These are phyloP conservation scores for Cordyceps farinosa DNA, from an alignment of 2,329 filamentous ascomycete species.

Conservation along the genomic window DNA sequence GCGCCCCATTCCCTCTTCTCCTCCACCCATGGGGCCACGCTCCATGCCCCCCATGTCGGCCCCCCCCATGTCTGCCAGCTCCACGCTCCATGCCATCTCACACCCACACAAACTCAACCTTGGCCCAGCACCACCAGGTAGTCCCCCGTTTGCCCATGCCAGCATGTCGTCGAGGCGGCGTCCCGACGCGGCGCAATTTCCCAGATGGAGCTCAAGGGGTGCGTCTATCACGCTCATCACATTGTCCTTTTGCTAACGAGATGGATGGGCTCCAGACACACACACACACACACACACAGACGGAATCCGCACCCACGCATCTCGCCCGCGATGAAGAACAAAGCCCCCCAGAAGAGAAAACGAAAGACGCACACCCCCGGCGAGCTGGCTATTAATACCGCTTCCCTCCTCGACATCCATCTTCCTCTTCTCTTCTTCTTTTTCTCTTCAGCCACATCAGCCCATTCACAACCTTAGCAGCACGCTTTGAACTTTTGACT, in stretches of 20 bases:
- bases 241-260: conserved; percentile 7
- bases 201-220: conserved; percentile 20
- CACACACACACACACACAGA: neutral
- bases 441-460: conserved; percentile 43
- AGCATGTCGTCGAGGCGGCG: neutral
- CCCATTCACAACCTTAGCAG: conserved; percentile 35
- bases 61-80: neutral
- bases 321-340: conserved; percentile 8
- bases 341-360: neutral
- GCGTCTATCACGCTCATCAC: conserved; percentile 9
- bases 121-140: neutral
- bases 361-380: neutral
- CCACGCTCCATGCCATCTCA: neutral
- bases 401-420: conserved; percentile 33
- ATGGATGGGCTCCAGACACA: neutral
- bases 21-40: neutral
- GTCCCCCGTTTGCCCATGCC: too few relatives aligned
- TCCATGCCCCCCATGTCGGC: neutral
- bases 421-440: conserved; percentile 27
- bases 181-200: conserved; percentile 23
- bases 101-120: neutral
- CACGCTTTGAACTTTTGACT: conserved; percentile 45
- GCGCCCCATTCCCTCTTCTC: neutral
- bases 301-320: neutral
- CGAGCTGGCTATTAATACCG: conserved; percentile 44